Percentiles rank a stretch among this genome's conserved stretches.
phyloP scores from a whole-genome alignment of 1,284 basidiomycete species.

The Pisolithus thermaeus region DNA sequence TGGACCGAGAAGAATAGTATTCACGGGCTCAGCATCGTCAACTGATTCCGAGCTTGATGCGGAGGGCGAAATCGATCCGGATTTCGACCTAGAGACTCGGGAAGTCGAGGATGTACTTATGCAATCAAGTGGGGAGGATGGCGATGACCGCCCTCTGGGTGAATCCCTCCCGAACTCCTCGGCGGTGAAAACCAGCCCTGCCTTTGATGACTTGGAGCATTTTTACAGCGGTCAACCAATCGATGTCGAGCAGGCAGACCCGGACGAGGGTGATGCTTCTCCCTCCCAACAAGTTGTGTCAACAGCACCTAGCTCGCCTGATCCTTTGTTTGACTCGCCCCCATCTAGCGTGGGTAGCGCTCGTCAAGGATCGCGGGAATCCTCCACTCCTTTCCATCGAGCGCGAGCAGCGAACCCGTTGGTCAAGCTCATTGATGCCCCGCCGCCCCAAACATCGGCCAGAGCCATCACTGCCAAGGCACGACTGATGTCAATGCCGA shows the following conservation, averaged over 20 bases:
- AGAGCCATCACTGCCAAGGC: constrained; percentile 44
- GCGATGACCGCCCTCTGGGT: constrained; percentile 9
- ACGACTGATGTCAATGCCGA: constrained; percentile 27
- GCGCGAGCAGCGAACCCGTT: constrained; percentile 44
- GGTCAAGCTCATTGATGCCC: constrained; percentile 44
- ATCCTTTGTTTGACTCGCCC: constrained; percentile 30
- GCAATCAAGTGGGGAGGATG: constrained; percentile 20
- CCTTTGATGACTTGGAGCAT: constrained; percentile 26
- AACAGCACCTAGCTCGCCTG: constrained; percentile 10
- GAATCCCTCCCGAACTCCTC: neutral
- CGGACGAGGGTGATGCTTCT: neutral
- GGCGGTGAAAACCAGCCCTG: constrained; percentile 2
- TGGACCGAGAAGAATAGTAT: constrained; percentile 15
- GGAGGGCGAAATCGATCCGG: constrained; percentile 30
- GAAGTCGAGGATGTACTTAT: constrained; percentile 31
- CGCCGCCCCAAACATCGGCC: constrained; percentile 22
- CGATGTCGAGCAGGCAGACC: constrained; percentile 23
- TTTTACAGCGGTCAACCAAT: constrained; percentile 27
- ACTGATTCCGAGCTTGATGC: constrained; percentile 30
- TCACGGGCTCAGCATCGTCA: constrained; percentile 18
- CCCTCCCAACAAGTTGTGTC: constrained; percentile 8
- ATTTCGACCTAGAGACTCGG: constrained; percentile 10
- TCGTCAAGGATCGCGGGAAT: constrained; percentile 5
- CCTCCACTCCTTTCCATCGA: constrained; percentile 37
- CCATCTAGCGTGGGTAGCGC: constrained; percentile 5